Conservation (phyloP, 2,329 filamentous ascomycete species). For the Alternaria atra region DNA sequence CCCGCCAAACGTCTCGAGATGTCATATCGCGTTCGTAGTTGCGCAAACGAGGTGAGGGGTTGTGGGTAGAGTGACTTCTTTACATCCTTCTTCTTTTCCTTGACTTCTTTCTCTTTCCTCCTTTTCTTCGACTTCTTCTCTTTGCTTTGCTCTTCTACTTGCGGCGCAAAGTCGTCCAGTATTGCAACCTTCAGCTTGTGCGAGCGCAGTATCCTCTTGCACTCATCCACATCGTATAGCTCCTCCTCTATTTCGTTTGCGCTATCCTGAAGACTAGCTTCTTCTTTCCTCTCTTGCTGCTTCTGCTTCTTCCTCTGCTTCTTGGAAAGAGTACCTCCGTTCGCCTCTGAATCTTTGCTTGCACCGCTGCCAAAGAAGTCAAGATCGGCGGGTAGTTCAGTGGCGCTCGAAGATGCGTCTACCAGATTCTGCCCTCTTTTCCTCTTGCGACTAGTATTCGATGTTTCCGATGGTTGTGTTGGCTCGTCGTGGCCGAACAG, state of each 20-base stretch:
- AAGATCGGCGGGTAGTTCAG: constrained; percentile 45
- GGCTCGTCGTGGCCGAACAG: constrained; percentile 63
- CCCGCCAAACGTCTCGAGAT: constrained; percentile 76
- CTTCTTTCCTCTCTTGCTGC: constrained; percentile 15
- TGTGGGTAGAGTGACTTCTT: constrained; percentile 77
- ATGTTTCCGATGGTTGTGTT: constrained; percentile 47
- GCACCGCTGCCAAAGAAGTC: constrained; percentile 54
- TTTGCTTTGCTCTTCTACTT: constrained; percentile 59
- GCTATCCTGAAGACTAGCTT: constrained; percentile 6
- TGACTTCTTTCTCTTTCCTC: constrained; percentile 48
- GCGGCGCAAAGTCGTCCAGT: constrained; percentile 60
- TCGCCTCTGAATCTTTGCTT: constrained; percentile 16
- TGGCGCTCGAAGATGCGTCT: constrained; percentile 8
- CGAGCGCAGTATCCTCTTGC: constrained; percentile 75
- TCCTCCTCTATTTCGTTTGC: constrained; percentile 15
- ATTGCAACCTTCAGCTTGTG: constrained; percentile 87
- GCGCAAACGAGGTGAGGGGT: constrained; percentile 78
- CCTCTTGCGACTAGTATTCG: constrained; percentile 50
- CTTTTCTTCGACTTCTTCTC: constrained; percentile 65
- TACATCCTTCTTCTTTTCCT: constrained; percentile 57
- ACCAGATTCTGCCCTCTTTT: constrained; percentile 49
- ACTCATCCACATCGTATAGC: constrained; percentile 72
- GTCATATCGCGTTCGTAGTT: constrained; percentile 75
- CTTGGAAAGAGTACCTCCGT: constrained; percentile 17
- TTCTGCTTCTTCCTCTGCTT: constrained; percentile 29